phyloP scores from a whole-genome alignment of 164 flowering plant species.

The Liriodendron chinense region DNA sequence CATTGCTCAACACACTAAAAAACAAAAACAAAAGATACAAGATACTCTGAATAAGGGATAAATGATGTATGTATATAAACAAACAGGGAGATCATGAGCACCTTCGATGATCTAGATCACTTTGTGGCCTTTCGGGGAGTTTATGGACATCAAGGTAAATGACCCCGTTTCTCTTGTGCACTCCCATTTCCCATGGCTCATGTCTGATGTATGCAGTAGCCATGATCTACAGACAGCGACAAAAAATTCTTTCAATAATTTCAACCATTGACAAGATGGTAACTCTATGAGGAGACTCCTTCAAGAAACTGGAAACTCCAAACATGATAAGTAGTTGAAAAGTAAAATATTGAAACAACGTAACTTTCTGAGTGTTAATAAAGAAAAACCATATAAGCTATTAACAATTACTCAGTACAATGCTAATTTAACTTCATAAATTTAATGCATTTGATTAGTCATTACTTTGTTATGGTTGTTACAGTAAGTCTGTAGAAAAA shows the following conservation, averaged over 20 bases:
- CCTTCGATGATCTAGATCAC: conserved; percentile 88
- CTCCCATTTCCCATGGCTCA: conserved; percentile 99
- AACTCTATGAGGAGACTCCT: too few relatives aligned
- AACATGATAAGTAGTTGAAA: too few relatives aligned
- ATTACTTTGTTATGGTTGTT: conserved; percentile 95
- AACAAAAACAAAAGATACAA: too few relatives aligned
- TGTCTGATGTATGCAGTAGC: conserved; percentile 82
- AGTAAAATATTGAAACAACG: too few relatives aligned
- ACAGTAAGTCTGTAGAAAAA: conserved; percentile 68
- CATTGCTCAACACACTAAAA: too few relatives aligned
- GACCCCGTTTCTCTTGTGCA: conserved; percentile 94
- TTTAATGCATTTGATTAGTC: conserved; percentile 4
- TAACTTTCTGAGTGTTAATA: too few relatives aligned
- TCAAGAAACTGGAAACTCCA: too few relatives aligned
- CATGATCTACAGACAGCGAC: conserved; percentile 55
- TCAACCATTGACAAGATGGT: neutral
- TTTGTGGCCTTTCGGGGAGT: too few relatives aligned
- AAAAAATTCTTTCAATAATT: neutral
- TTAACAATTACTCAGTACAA: too few relatives aligned
- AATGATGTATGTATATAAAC: too few relatives aligned
- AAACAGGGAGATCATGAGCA: conserved; percentile 16
- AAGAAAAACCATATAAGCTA: too few relatives aligned
- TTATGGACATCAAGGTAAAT: conserved; percentile 99
- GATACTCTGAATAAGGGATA: too few relatives aligned
- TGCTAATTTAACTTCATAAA: neutral